Evolutionary conservation across 768 basidiomycete species (phyloP), one percentile per base, ranked within the genome.

Genomic region (Phanerochaete carnosa): DNA sequence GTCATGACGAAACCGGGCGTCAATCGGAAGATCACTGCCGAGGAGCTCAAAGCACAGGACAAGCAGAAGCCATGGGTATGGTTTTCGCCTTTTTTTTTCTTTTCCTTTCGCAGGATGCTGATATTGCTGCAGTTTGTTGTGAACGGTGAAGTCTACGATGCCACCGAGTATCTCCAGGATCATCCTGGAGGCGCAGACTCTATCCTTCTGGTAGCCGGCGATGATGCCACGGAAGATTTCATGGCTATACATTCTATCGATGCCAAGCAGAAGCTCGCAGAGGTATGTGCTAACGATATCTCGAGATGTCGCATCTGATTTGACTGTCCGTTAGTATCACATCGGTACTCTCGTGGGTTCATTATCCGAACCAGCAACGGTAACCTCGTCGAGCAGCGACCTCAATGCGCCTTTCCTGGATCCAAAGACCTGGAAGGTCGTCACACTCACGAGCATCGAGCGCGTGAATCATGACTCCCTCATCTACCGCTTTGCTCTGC

Each of bases 191-290:
- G 86, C 0, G 72, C 75, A 0, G 78, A 83, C 57, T 82, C 82
- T 1, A 88, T 87, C 58, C 69, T 75, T 15, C 72, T 82, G 22
- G 79, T 82, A 11, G 84, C 84, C 1, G 84, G 84, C 0, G 76
- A 84, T 62, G 86, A 88, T 62, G 80, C 82, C 2, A 81, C 83
- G 0, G 86, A 87, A 15, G 85, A 88, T 60, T 88, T 87, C 69
- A 75, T 85, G 69, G 81, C 84, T 0, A 85, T 87, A 55, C 86
- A 86, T 69, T 83, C 81, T n/a, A 69, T 74, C 9, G 80, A 82
- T 58, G 83, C 79, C 2, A 78, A 75, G 56, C 60, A 59, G 25
- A 77, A 80, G 66, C 72, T 85, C 9, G 76, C 75, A 0, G 75
- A 79, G 64, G 81, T 73, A 46, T 9, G 61, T 59, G 45, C 22